Conservation (phyloP, 139 green algal genomes). For the Coelastrella sp. region DNA sequence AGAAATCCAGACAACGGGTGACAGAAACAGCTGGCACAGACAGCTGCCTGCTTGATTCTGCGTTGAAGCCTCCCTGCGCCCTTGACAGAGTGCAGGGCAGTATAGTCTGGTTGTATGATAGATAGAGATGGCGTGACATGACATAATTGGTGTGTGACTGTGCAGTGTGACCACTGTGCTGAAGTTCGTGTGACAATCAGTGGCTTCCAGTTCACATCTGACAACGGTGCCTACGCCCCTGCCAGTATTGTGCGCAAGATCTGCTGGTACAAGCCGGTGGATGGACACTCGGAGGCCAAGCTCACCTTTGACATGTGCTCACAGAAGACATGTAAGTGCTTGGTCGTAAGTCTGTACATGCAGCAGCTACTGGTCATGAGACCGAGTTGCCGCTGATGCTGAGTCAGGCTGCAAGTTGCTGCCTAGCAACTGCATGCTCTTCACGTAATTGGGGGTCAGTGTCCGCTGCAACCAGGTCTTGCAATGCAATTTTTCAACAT, state of each 20-base stretch:
- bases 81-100: too few species aligned
- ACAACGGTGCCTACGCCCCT: not conserved
- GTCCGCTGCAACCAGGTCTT: not conserved
- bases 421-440: not conserved
- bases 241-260: not conserved
- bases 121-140: not conserved
- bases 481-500: not conserved
- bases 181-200: not conserved
- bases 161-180: conserved; percentile 31
- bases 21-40: too few species aligned
- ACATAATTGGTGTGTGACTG: not conserved
- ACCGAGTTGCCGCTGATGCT: too few species aligned
- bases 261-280: conserved; percentile 16
- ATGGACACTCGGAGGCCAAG: conserved; percentile 8
- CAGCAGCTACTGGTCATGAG: not conserved
- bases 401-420: too few species aligned
- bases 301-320: conserved; percentile 45
- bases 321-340: conserved; percentile 12
- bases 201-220: not conserved
- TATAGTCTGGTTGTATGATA: too few species aligned
- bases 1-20: too few species aligned
- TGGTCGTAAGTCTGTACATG: not conserved
- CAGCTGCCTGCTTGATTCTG: too few species aligned
- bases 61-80: too few species aligned
- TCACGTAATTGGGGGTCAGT: not conserved